Evolutionary conservation across 2,329 filamentous ascomycete genomes (phyloP).

Genomic region (Anisogramma anomala): DNA sequence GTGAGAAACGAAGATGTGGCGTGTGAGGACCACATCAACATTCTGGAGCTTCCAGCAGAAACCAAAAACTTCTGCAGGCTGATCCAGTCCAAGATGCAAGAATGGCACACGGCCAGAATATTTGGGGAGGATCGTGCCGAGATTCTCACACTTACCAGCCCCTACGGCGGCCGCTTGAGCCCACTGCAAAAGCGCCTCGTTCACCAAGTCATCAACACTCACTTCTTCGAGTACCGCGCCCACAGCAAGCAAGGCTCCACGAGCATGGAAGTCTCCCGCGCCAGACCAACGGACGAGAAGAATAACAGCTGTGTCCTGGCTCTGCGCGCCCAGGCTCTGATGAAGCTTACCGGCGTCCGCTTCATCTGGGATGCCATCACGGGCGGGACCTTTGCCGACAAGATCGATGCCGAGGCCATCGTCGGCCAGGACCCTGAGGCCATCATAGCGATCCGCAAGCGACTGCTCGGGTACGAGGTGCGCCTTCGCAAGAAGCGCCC

Average conservation of each 20-base stretch:
- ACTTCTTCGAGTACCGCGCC: slow-evolving; percentile 16
- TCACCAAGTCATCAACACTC: slow-evolving; percentile 17
- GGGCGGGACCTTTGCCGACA: slow-evolving; percentile 20
- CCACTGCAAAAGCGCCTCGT: slow-evolving; percentile 20
- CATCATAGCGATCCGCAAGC: slow-evolving; percentile 5
- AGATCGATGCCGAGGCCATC: slow-evolving; percentile 12
- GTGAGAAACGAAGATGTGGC: not conserved
- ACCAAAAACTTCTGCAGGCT: slow-evolving; percentile 13
- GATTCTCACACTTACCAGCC: slow-evolving; percentile 17
- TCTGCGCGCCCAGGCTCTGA: slow-evolving; percentile 7
- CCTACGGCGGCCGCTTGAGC: slow-evolving; percentile 18
- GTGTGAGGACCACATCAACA: slow-evolving; percentile 4
- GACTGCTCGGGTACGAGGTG: slow-evolving; percentile 19
- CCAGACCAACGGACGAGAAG: slow-evolving; percentile 5
- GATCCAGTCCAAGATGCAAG: not conserved
- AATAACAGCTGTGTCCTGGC: not conserved
- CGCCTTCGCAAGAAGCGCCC: slow-evolving; percentile 21
- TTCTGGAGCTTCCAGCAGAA: slow-evolving; percentile 4
- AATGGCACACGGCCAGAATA: slow-evolving; percentile 5
- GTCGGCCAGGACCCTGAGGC: not conserved
- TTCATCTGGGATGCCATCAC: slow-evolving; percentile 25
- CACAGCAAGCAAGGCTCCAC: not conserved
- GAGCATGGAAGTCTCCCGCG: slow-evolving; percentile 15
- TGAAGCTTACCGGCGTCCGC: slow-evolving; percentile 18
- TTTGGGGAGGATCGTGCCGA: not conserved